A percentile compares a stretch with the other conserved stretches of the same genome.
Conservation (phyloP, 192 early-diverging fungal species). For the Coemansia interrupta region DNA sequence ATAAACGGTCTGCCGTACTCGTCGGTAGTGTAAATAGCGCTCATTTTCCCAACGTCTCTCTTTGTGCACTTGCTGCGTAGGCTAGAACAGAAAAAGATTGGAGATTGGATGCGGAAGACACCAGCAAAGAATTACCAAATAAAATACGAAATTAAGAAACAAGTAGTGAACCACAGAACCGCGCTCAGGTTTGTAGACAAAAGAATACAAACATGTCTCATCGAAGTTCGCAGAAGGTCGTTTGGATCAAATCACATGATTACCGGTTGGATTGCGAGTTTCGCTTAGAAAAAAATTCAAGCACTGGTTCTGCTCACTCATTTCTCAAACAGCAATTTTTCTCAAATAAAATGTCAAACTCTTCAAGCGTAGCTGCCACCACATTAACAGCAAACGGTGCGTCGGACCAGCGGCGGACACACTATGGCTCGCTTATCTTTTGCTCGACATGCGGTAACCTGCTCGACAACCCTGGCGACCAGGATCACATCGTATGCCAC, state of each 20-base stretch:
- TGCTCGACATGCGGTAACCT: constrained; percentile 88
- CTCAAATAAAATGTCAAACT: too few relatives aligned
- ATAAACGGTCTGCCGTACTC: constrained; percentile 98
- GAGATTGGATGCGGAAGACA: neutral
- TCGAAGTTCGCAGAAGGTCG: too few relatives aligned
- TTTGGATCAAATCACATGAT: too few relatives aligned
- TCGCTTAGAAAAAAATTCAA: too few relatives aligned
- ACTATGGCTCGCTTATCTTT: constrained; percentile 77
- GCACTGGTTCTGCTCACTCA: too few relatives aligned
- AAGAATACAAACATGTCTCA: neutral
- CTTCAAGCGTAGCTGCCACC: too few relatives aligned
- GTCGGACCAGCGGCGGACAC: constrained; percentile 31
- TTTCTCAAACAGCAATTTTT: too few relatives aligned
- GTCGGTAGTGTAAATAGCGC: constrained; percentile 87
- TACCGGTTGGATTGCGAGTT: too few relatives aligned
- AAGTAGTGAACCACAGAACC: neutral
- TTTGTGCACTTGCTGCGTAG: neutral
- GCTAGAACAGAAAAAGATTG: too few relatives aligned
- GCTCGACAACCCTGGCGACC: constrained; percentile 78
- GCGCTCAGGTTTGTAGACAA: too few relatives aligned
- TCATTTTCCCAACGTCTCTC: constrained; percentile 34
- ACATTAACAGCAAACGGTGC: neutral
- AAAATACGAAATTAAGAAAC: neutral
- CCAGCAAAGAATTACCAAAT: neutral
- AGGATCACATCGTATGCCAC: constrained; percentile 76